phyloP scores from a whole-genome alignment of 2,329 filamentous ascomycete genomes.

The Lecanoromycetidae sp. region DNA sequence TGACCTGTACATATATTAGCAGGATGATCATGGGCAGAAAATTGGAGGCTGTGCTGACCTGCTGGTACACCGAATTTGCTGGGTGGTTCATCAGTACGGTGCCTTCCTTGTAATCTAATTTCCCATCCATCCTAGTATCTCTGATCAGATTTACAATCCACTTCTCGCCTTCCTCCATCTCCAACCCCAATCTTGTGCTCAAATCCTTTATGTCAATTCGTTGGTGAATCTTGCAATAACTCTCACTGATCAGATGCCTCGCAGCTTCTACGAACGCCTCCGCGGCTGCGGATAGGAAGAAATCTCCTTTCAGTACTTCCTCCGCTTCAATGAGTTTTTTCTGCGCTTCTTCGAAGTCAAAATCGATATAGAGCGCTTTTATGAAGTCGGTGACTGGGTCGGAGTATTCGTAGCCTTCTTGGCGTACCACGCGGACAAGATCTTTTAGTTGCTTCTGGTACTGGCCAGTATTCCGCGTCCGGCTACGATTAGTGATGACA shows the following conservation, averaged over 20 bases:
- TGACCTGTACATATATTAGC: slow-evolving; percentile 70
- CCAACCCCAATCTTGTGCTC: slow-evolving; percentile 78
- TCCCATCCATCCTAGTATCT: slow-evolving; percentile 92
- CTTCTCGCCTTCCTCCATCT: slow-evolving; percentile 94
- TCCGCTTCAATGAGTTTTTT: slow-evolving; percentile 77
- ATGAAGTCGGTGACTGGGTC: slow-evolving; percentile 95
- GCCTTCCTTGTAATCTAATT: slow-evolving; percentile 98
- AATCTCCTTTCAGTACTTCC: slow-evolving; percentile 81
- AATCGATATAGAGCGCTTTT: slow-evolving; percentile 88
- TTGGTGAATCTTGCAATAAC: slow-evolving; percentile 99
- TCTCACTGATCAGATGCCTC: slow-evolving; percentile 92
- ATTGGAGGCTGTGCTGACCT: slow-evolving; percentile 43
- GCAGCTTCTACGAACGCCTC: slow-evolving; percentile 90
- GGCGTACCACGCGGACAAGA: slow-evolving; percentile 83
- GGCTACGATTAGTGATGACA: slow-evolving; percentile 83
- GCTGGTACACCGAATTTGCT: slow-evolving; percentile 90
- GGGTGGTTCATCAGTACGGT: slow-evolving; percentile 99
- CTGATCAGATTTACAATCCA: slow-evolving; percentile 99
- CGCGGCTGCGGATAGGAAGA: slow-evolving; percentile 78
- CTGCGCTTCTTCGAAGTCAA: slow-evolving; percentile 95
- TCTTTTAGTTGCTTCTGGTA: slow-evolving; percentile 99
- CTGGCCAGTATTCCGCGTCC: slow-evolving; percentile 65
- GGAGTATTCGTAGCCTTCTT: slow-evolving; percentile 94
- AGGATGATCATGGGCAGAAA: background rate
- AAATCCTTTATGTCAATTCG: slow-evolving; percentile 93